Evolutionary conservation across 768 basidiomycete species (phyloP).

Genomic region (Agaricus blazei): DNA sequence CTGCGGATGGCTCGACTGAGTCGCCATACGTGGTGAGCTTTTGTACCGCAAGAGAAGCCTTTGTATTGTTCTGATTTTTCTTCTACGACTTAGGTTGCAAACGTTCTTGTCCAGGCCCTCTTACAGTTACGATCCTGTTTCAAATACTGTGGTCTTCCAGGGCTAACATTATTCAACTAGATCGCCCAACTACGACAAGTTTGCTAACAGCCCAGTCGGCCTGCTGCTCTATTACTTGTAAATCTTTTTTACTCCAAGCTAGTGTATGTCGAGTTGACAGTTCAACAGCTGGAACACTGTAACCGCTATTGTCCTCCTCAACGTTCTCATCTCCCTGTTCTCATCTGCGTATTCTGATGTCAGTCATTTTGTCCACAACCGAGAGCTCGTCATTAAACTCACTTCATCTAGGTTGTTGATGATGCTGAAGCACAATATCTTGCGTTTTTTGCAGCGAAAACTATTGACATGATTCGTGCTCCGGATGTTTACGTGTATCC

Average conservation of each 20-base stretch:
- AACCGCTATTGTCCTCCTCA: slow-evolving; percentile 80
- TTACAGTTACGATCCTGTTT: slow-evolving; percentile 48
- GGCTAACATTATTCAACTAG: slow-evolving; percentile 23
- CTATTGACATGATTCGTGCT: slow-evolving; percentile 78
- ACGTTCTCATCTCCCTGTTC: slow-evolving; percentile 94
- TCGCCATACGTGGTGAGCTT: slow-evolving; percentile 39
- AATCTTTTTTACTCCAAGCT: slow-evolving; percentile 16
- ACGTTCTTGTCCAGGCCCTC: slow-evolving; percentile 74
- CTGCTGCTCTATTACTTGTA: slow-evolving; percentile 78
- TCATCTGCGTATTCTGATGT: slow-evolving; percentile 90
- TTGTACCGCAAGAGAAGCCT: background rate
- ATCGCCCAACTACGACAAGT: slow-evolving; percentile 64
- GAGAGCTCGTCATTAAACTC: background rate
- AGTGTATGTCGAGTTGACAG: background rate
- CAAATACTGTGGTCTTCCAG: background rate
- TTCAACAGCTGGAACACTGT: slow-evolving; percentile 70
- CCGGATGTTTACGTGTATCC: slow-evolving; percentile 87
- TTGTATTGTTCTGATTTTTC: background rate
- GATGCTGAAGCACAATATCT: slow-evolving; percentile 90
- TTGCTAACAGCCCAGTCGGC: slow-evolving; percentile 45
- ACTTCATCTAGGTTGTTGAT: slow-evolving; percentile 51
- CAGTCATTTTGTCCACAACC: slow-evolving; percentile 4
- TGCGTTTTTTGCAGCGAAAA: slow-evolving; percentile 86
- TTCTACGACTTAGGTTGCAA: slow-evolving; percentile 44
- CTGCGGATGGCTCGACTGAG: slow-evolving; percentile 76